Percentiles rank a stretch among this genome's conserved stretches.
phyloP scores from a whole-genome alignment of 192 early-diverging fungal species.

The Entophlyctis luteolus region DNA sequence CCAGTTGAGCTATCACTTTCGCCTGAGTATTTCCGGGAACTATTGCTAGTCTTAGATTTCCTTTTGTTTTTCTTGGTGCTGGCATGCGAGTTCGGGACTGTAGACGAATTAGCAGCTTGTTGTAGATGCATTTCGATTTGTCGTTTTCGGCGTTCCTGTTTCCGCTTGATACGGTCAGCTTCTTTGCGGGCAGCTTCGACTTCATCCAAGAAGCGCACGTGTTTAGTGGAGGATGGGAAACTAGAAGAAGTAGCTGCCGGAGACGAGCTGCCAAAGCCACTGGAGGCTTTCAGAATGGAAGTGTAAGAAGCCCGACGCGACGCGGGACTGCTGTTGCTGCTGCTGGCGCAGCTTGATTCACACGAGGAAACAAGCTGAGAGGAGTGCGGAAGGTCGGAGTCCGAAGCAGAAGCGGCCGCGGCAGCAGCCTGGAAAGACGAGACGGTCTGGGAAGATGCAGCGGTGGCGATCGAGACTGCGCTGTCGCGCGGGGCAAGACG shows the following conservation, averaged over 20 bases:
- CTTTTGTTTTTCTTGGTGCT: not conserved
- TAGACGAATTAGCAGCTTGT: slow-evolving; percentile 5
- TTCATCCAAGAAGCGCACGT: slow-evolving; percentile 20
- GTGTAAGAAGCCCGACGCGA: no score
- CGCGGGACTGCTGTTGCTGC: not conserved
- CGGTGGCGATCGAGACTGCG: not conserved
- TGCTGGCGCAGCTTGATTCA: not conserved
- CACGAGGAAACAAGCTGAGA: not conserved
- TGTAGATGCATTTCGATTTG: slow-evolving; percentile 13
- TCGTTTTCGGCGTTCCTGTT: slow-evolving; percentile 12
- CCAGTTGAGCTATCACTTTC: not conserved
- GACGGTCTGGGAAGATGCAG: not conserved
- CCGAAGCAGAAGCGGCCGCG: not conserved
- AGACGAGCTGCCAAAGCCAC: no score
- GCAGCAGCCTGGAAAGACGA: no score
- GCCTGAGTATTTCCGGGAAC: not conserved
- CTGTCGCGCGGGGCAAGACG: not conserved
- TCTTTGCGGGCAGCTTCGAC: not conserved
- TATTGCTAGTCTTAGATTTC: not conserved
- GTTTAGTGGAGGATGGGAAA: not conserved
- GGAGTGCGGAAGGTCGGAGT: not conserved
- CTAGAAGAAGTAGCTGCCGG: not conserved
- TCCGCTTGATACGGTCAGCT: slow-evolving; percentile 5
- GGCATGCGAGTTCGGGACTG: not conserved
- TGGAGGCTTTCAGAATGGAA: slow-evolving; percentile 9